Evolutionary conservation across 352 stramenopile species (phyloP), one percentile per base, ranked within the genome.

Genomic region (Globisporangium megalacanthum): DNA sequence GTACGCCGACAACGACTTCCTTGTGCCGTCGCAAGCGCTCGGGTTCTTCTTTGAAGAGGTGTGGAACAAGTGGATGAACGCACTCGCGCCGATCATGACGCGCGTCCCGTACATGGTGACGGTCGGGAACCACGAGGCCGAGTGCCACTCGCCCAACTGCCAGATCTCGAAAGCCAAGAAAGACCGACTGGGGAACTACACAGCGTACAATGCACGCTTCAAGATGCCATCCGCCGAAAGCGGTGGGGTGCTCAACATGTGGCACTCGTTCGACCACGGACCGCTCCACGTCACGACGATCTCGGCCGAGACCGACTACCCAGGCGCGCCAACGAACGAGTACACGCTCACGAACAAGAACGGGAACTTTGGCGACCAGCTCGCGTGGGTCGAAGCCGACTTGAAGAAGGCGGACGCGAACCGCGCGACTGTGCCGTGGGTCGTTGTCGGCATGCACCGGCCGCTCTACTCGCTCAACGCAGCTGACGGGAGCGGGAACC

Each of bases 221-320:
- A 82, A 86, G 55, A 96, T 96, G 87, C 87, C 87, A 14, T 88
- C 75, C 10, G 41, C 51, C 1, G 85, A 96, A 60, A 81, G 65
- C 44, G 60, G 65, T 0, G 77, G 79, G 0, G 54, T 65, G 31
- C 58, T 79, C 51, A 92, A 92, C 62, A 96, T 95, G 82, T 96
- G 83, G 83, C 86, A 96, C 60, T 94, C 83, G 35, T 97, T 94
- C 55, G 76, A 95, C 49, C 69, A 96, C 54, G 86, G 83, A 0
- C 66, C 73, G 19, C 65, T 94, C 19, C 88, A 96, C 64, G 88
- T 95, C 53, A 89, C 86, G 6, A 75, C 79, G 11, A 75, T 97
- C n/a, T 91, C 82, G 37, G 75, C 75, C 2, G 87, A 97, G 66
- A 93, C 79, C 0, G 74, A 90, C 56, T 88, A 81, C 55, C 53